Conservation (phyloP, 2,329 filamentous ascomycete species). For the Trichoderma sp. region DNA sequence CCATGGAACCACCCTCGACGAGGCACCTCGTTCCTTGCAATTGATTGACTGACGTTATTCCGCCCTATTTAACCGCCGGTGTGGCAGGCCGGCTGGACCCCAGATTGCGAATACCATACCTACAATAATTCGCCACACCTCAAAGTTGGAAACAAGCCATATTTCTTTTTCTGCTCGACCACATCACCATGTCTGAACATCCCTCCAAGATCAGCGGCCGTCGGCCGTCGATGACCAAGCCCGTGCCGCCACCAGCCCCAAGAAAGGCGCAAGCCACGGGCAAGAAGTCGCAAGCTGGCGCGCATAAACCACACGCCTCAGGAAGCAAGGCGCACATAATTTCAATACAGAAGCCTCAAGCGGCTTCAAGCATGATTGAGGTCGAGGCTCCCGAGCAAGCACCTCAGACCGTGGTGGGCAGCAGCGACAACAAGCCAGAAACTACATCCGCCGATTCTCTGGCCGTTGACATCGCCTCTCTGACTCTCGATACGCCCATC, state of each 20-base stretch:
- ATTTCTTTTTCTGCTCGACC: neutral
- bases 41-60: constrained; percentile 1
- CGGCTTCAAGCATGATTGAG: neutral
- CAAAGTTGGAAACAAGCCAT: neutral
- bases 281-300: constrained; percentile 13
- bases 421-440: neutral
- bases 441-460: neutral
- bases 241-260: neutral
- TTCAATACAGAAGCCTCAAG: neutral
- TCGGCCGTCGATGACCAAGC: constrained; percentile 25
- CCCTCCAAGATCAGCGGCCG: constrained; percentile 30
- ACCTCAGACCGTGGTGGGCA: neutral
- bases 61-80: constrained; percentile 15
- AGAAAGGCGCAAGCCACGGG: constrained; percentile 6
- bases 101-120: neutral
- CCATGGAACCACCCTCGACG: constrained; percentile 60
- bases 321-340: neutral
- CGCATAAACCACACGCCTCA: neutral
- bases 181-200: constrained; percentile 30
- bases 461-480: constrained; percentile 43
- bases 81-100: constrained; percentile 1
- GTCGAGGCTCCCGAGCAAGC: neutral
- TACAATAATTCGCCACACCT: neutral
- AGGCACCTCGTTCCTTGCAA: constrained; percentile 34
- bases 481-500: constrained; percentile 46